Evolutionary conservation across 2,329 filamentous ascomycete species (phyloP), one percentile per base, ranked within the genome.

Genomic region (Arthroderma sp.): DNA sequence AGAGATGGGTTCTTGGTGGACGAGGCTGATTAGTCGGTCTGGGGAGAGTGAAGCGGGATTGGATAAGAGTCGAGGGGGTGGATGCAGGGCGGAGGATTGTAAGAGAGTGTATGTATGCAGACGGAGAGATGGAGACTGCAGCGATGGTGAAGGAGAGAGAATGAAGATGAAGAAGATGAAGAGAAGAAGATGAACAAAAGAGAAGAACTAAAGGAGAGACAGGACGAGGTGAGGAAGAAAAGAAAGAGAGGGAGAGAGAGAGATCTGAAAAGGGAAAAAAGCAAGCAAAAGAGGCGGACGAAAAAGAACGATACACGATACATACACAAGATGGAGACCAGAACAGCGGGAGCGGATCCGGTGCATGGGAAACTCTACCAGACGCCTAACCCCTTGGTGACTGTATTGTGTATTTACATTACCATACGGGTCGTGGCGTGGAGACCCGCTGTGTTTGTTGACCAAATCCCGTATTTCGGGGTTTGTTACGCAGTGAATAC

Each of bases 311-410:
- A 11, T 15, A 42, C n/a, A 39, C 36, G 43, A 36, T 27, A 30
- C 37, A 10, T 9, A 9, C 9, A 10, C 10, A 22, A 28, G 37
- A 30, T 11, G 56, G 53, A 53, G 53, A 57, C 52, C 55, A 56
- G 49, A 56, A 50, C 56, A 57, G 61, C 58, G 59, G 57, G 58
- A 60, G 59, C 57, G 54, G 59, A 59, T 54, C 62, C 58, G 54
- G 57, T 52, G 52, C 49, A 54, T 56, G 56, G 59, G 58, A 53
- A 56, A 52, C 51, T 41, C 52, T 56, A 58, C 53, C 53, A 45
- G 48, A 54, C 10, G 31, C n/a, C 10, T 8, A 42, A 32, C 40
- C 40, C 40, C 40, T 42, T 29, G 15, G 15, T 22, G 15, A 22
- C 15, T 22, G 15, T 22, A 22, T 22, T 22, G 15, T 22, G 15